These are phyloP conservation scores for Bassia scoparia DNA, from an alignment of 148 eudicot genomes.

Conservation along the genomic window DNA sequence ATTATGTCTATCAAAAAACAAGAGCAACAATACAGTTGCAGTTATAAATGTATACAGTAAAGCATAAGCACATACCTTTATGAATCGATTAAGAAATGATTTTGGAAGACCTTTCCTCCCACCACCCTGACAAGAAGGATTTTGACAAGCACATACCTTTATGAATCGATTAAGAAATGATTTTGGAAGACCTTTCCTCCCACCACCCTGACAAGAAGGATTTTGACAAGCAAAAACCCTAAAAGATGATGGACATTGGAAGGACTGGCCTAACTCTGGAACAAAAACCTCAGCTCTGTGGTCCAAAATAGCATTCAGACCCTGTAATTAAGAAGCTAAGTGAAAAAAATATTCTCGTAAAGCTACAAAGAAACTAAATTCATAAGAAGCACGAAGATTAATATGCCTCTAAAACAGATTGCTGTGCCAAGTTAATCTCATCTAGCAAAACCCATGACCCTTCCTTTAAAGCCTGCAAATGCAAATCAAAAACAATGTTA, in stretches of 20 bases:
- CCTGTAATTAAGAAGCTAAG: conserved; percentile 36
- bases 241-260: conserved; percentile 84
- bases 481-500: conserved; percentile 7
- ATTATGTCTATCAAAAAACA: conserved; percentile 7
- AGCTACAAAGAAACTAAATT: not conserved
- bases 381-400: conserved; percentile 4
- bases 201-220: conserved; percentile 91
- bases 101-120: conserved; percentile 98
- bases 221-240: conserved; percentile 97
- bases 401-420: conserved; percentile 88
- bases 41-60: not conserved
- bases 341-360: conserved; percentile 1
- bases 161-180: conserved; percentile 94
- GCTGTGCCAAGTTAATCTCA: conserved; percentile 97
- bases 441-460: conserved; percentile 98
- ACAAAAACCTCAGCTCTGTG: conserved; percentile 95
- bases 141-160: conserved; percentile 95
- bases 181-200: conserved; percentile 96
- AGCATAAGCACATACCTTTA: conserved; percentile 49
- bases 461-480: conserved; percentile 70
- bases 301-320: conserved; percentile 90
- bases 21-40: not conserved
- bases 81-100: conserved; percentile 93
- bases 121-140: conserved; percentile 89
- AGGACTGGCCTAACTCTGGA: conserved; percentile 88